Conservation (phyloP, 345 rosid species). For the thale cress (Arabidopsis thaliana) region DNA sequence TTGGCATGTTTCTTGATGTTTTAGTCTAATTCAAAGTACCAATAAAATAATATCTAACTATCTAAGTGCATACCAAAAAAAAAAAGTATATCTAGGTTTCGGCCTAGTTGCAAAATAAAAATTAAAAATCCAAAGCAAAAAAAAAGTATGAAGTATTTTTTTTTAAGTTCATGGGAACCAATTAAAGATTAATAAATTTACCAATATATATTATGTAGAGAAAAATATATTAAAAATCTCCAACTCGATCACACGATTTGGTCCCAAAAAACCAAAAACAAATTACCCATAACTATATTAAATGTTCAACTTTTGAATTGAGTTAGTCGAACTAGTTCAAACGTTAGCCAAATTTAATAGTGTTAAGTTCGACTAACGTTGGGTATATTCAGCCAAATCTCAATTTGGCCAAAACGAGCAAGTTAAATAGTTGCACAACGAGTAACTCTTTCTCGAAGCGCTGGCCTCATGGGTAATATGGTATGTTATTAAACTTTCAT, state of each 20-base stretch:
- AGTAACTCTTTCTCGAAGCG: too few species aligned
- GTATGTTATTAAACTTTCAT: too few species aligned
- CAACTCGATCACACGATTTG: neutral
- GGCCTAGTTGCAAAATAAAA: neutral
- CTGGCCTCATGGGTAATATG: too few species aligned
- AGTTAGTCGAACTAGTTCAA: neutral
- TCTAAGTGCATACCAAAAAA: too few species aligned
- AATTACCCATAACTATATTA: neutral
- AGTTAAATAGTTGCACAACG: too few species aligned
- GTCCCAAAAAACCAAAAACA: neutral
- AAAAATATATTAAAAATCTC: too few species aligned
- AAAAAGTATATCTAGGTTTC: neutral
- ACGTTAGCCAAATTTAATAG: neutral
- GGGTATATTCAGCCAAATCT: neutral
- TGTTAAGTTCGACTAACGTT: neutral
- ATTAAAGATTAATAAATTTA: too few species aligned
- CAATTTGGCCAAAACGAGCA: too few species aligned
- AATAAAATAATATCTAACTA: neutral
- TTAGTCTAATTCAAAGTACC: conserved; percentile 22
- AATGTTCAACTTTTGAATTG: neutral
- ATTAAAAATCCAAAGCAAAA: neutral
- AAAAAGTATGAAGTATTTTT: too few species aligned
- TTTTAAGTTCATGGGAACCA: neutral
- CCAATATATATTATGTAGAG: neutral
- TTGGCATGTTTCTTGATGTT: conserved; percentile 41